These are phyloP conservation scores for Didymella pinodella DNA, from an alignment of 2,329 filamentous ascomycete genomes.

Conservation along the genomic window DNA sequence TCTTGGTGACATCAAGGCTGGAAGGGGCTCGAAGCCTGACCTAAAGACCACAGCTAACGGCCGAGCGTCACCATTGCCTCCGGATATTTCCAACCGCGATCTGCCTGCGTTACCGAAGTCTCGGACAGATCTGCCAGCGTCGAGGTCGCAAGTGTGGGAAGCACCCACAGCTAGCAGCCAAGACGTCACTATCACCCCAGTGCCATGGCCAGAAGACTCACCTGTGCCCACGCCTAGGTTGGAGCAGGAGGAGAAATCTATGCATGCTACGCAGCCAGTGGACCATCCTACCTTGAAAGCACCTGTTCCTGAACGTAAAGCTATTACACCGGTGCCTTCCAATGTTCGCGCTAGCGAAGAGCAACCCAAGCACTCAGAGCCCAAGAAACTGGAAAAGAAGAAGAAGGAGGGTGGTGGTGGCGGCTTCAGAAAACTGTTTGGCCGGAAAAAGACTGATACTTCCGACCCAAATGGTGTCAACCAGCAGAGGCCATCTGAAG, in stretches of 20 bases:
- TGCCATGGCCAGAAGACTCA: constrained; percentile 41
- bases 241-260: constrained; percentile 41
- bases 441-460: constrained; percentile 48
- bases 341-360: constrained; percentile 33
- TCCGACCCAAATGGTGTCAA: constrained; percentile 24
- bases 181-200: constrained; percentile 45
- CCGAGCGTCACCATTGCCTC: constrained; percentile 37
- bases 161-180: constrained; percentile 24
- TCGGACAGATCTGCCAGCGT: constrained; percentile 30
- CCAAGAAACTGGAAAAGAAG: constrained; percentile 51
- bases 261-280: constrained; percentile 27
- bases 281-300: constrained; percentile 55
- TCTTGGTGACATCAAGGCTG: constrained; percentile 74
- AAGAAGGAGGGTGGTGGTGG: constrained; percentile 44
- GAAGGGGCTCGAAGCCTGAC: constrained; percentile 67
- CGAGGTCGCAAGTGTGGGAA: constrained; percentile 23
- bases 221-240: constrained; percentile 40
- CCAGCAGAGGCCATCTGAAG: constrained; percentile 27
- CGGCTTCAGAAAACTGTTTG: constrained; percentile 53
- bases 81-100: constrained; percentile 47
- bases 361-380: constrained; percentile 24
- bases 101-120: constrained; percentile 54
- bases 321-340: constrained; percentile 25
- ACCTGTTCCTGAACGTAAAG: constrained; percentile 42
- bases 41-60: constrained; percentile 48